A percentile compares a stretch with the other conserved stretches of the same genome.
These are phyloP conservation scores for Leishmania tropica DNA, from an alignment of 208 protist species.

Conservation along the genomic window DNA sequence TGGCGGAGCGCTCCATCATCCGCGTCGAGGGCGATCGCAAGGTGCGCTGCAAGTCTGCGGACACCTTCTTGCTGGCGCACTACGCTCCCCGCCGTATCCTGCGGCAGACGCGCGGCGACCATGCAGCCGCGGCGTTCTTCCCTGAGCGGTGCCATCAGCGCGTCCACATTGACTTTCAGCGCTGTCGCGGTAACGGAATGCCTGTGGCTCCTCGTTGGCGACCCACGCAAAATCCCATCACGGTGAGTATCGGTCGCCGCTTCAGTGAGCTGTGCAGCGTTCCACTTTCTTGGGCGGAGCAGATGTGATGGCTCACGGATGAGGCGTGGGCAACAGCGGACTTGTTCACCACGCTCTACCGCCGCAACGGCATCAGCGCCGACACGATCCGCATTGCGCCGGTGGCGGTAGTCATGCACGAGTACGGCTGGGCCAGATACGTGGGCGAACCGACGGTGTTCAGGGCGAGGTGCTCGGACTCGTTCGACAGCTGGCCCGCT, in stretches of 20 bases:
- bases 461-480: background rate
- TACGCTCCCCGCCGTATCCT: background rate
- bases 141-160: slow-evolving; percentile 1
- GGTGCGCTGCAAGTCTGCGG: background rate
- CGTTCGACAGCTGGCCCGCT: slow-evolving; percentile 14
- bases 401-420: slow-evolving; percentile 48
- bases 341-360: slow-evolving; percentile 47
- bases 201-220: background rate
- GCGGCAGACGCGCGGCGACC: background rate
- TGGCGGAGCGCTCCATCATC: slow-evolving; percentile 40
- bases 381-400: slow-evolving; percentile 39
- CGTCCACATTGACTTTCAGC: slow-evolving; percentile 22
- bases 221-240: background rate
- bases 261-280: slow-evolving; percentile 53
- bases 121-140: slow-evolving; percentile 4
- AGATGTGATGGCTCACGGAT: slow-evolving; percentile 9
- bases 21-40: background rate
- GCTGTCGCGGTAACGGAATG: slow-evolving; percentile 19
- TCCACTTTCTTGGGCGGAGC: slow-evolving; percentile 19
- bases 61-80: slow-evolving; percentile 5
- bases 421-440: slow-evolving; percentile 40
- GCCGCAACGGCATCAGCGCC: slow-evolving; percentile 20
- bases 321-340: slow-evolving; percentile 56
- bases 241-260: slow-evolving; percentile 31
- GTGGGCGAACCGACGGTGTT: slow-evolving; percentile 5